These are phyloP conservation scores for Myochromella boudieri DNA, from an alignment of 768 basidiomycete genomes.

Conservation along the genomic window DNA sequence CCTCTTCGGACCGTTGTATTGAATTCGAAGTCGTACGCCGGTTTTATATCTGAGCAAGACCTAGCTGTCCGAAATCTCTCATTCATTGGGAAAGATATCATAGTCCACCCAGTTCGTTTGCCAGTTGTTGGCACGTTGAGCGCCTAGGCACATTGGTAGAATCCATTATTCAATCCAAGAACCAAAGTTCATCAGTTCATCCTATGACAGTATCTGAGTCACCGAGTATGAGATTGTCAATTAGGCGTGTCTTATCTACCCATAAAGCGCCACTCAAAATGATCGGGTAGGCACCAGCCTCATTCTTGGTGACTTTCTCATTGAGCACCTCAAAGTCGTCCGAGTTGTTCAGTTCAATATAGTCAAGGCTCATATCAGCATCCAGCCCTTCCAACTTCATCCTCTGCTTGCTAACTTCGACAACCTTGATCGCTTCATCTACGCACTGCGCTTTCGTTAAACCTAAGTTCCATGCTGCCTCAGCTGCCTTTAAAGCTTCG, in stretches of 20 bases:
- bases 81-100: too few relatives aligned
- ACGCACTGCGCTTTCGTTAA: slow-evolving; percentile 51
- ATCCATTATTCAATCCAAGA: too few relatives aligned
- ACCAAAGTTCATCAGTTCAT: slow-evolving; percentile 11
- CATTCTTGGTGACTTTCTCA: slow-evolving; percentile 22
- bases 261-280: slow-evolving; percentile 87
- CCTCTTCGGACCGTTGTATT: slow-evolving; percentile 21
- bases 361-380: slow-evolving; percentile 71
- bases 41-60: background rate
- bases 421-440: slow-evolving; percentile 37
- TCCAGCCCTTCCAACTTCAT: slow-evolving; percentile 31
- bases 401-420: slow-evolving; percentile 30
- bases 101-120: too few relatives aligned
- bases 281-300: slow-evolving; percentile 36
- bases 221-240: slow-evolving; percentile 88
- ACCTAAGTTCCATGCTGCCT: slow-evolving; percentile 53
- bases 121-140: too few relatives aligned
- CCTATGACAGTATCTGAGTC: slow-evolving; percentile 36
- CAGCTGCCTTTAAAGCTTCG: slow-evolving; percentile 62
- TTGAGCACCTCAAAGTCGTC: slow-evolving; percentile 68
- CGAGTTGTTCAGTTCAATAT: slow-evolving; percentile 86
- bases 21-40: background rate
- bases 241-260: slow-evolving; percentile 84
- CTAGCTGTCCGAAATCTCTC: too few relatives aligned
- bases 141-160: too few relatives aligned